Conservation (phyloP, 345 rosid species). For the Eucalyptus paniculata region DNA sequence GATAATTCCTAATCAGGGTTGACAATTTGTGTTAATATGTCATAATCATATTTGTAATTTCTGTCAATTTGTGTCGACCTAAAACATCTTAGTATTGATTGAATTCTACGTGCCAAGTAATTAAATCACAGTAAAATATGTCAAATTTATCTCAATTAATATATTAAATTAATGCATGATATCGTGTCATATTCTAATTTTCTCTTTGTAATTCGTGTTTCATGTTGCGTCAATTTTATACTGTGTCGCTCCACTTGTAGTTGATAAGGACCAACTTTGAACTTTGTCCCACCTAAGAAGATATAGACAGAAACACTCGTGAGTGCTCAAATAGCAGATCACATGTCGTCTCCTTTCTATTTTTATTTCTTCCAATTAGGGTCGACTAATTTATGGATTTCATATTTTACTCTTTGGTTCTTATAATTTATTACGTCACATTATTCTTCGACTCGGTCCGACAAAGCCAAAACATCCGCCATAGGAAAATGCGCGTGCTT, state of each 20-base stretch:
- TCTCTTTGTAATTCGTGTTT: neutral
- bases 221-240: neutral
- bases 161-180: neutral
- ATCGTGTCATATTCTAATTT: neutral
- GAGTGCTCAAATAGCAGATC: neutral
- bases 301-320: neutral
- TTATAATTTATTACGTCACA: neutral
- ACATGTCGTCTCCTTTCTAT: neutral
- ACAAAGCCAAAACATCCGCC: neutral
- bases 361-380: neutral
- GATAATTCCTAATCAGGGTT: neutral
- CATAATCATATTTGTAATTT: neutral
- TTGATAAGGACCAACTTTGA: neutral
- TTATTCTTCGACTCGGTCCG: neutral
- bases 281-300: neutral
- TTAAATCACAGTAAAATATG: neutral
- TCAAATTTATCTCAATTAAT: neutral
- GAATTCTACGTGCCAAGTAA: neutral
- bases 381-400: neutral
- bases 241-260: neutral
- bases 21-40: neutral
- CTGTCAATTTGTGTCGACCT: accelerated
- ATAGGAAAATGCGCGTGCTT: neutral
- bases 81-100: neutral
- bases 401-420: neutral